These are phyloP conservation scores for Fusarium sp. DNA, from an alignment of 2,329 filamentous ascomycete genomes.

Conservation along the genomic window DNA sequence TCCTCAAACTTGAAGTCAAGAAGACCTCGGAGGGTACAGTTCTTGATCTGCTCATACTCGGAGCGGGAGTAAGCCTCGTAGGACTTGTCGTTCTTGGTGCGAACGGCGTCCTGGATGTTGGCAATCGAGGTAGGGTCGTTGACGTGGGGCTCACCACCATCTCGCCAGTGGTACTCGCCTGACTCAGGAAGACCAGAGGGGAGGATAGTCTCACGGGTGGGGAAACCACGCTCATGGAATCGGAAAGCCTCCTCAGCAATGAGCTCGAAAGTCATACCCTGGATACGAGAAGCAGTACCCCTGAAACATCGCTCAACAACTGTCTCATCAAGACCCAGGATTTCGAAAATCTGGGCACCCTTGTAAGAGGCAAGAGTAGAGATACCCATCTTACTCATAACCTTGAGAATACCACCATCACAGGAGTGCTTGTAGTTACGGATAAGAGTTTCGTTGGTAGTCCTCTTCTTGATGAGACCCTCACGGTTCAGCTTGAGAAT, in stretches of 20 bases:
- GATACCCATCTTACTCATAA: slow-evolving; percentile 99
- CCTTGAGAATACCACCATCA: slow-evolving; percentile 95
- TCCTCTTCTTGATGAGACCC: slow-evolving; percentile 89
- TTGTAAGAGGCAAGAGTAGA: slow-evolving; percentile 97
- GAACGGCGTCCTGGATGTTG: slow-evolving; percentile 95
- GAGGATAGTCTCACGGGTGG: slow-evolving; percentile 78
- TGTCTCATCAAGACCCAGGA: slow-evolving; percentile 88
- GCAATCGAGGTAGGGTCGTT: slow-evolving; percentile 96
- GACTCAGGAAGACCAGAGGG: slow-evolving; percentile 88
- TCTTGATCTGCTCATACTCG: slow-evolving; percentile 96
- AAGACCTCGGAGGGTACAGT: slow-evolving; percentile 92
- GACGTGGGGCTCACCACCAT: slow-evolving; percentile 93
- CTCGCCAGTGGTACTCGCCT: slow-evolving; percentile 98
- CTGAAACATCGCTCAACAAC: slow-evolving; percentile 96
- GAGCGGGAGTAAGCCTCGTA: slow-evolving; percentile 95
- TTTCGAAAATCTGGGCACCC: slow-evolving; percentile 97
- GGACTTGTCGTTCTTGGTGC: slow-evolving; percentile 97
- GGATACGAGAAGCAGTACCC: slow-evolving; percentile 92
- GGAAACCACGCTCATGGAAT: slow-evolving; percentile 93
- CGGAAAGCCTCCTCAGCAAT: slow-evolving; percentile 95
- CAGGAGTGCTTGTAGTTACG: slow-evolving; percentile 97
- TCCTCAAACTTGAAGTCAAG: slow-evolving; percentile 97
- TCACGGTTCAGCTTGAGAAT: slow-evolving; percentile 97
- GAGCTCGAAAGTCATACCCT: slow-evolving; percentile 90
- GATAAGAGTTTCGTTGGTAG: slow-evolving; percentile 83